phyloP scores from a whole-genome alignment of 345 rosid species.

The Kandelia obovata region DNA sequence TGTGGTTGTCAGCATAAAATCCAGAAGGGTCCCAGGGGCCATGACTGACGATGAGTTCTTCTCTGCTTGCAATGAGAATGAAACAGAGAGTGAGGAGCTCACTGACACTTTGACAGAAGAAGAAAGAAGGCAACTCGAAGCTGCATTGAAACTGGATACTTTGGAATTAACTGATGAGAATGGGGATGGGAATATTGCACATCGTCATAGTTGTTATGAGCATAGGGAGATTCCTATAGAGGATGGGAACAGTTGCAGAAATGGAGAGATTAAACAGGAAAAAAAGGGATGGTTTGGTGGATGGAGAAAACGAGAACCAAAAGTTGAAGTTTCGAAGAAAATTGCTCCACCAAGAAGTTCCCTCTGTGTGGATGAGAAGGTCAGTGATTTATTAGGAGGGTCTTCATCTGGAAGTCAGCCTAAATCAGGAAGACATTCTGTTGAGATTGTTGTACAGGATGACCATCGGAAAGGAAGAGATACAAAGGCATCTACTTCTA shows the following conservation, averaged over 20 bases:
- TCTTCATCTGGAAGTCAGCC: slow-evolving; percentile 55
- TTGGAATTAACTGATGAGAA: slow-evolving; percentile 53
- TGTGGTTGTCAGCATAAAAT: slow-evolving; percentile 91
- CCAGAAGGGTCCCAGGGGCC: slow-evolving; percentile 88
- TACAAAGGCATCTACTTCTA: slow-evolving; percentile 42
- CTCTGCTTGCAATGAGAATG: slow-evolving; percentile 67
- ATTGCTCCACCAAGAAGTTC: slow-evolving; percentile 73
- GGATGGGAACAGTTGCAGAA: slow-evolving; percentile 44
- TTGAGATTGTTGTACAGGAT: slow-evolving; percentile 61
- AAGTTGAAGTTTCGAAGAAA: slow-evolving; percentile 60
- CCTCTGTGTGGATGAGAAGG: slow-evolving; percentile 79
- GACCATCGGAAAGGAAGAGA: slow-evolving; percentile 63
- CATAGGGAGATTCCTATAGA: slow-evolving; percentile 74
- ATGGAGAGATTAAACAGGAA: slow-evolving; percentile 57
- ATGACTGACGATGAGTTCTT: slow-evolving; percentile 91
- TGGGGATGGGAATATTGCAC: slow-evolving; percentile 49
- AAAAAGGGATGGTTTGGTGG: slow-evolving; percentile 98
- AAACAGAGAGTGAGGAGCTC: slow-evolving; percentile 73
- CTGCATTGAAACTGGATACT: slow-evolving; percentile 72
- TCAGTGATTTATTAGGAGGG: slow-evolving; percentile 70
- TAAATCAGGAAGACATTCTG: slow-evolving; percentile 80
- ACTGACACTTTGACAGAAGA: slow-evolving; percentile 75
- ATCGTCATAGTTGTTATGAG: slow-evolving; percentile 70
- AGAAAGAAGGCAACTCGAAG: slow-evolving; percentile 84
- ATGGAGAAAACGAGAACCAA: slow-evolving; percentile 77